Base-by-base conservation (phyloP, 208 protist genomes). In the Endotrypanum monterogeii region DNA sequence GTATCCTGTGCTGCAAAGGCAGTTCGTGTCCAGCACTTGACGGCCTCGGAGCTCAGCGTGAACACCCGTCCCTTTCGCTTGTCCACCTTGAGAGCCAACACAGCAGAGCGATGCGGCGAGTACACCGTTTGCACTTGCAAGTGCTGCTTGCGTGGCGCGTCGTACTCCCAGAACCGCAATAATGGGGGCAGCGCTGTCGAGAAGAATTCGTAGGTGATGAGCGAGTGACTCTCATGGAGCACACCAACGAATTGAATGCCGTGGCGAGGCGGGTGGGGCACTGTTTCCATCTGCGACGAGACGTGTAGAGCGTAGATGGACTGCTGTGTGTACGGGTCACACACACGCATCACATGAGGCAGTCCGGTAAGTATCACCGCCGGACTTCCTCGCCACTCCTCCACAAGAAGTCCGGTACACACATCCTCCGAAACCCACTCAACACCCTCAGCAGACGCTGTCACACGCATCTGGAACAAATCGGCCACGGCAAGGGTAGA, bases 131-230 rank as follows among this genome's bases (percentile, higher is more conserved):
- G 89, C 54, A 78, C 69, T 74, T 93, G 86, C n/a, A 90, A 78
- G 80, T 96, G 91, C 18, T 79, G 80, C 71, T 90, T 87, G 32
- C 51, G 61, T 2, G 35, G 44, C 3, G 80, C 73, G 71, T 93
- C 86, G 74, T 93, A 94, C 37, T 80, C 73, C 91, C 91, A 96
- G 77, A 96, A 96, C 56, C 91, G 87, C 58, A 96, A 82, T 62
- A 93, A 66, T 1, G 89, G 71, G 14, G 89, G 88, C 37, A 96
- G 84, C 8, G 80, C 71, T 5, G 88, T 89, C 28, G 75, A 81
- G 75, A 94, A 94, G 39, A 78, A 65, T 66, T 96, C 92, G 83
- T 94, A 96, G 3, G 92, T 96, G 57, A 96, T 89, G 37, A 96
- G 83, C 0, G 83, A 78, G 50, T 83, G 83, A 52, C 89, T 86